Conservation (phyloP, 768 basidiomycete genomes). For the Suillus subalutaceus region DNA sequence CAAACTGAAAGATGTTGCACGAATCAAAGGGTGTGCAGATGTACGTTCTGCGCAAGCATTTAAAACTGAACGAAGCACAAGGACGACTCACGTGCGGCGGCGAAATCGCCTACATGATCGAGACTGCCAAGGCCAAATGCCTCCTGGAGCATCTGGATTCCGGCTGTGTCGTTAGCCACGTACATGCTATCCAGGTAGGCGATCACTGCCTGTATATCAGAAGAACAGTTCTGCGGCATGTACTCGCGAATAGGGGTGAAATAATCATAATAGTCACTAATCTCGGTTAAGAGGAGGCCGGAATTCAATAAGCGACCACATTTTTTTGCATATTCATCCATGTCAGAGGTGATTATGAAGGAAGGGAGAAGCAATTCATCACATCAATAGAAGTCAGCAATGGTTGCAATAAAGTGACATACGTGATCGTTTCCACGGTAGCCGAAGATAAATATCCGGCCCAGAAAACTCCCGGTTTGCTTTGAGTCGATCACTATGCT, state of each 20-base stretch:
- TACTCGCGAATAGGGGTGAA: constrained; percentile 69
- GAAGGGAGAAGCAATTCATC: background rate
- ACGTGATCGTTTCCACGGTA: constrained; percentile 49
- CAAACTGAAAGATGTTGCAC: background rate
- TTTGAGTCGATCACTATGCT: constrained; percentile 15
- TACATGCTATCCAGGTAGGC: constrained; percentile 63
- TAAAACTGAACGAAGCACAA: background rate
- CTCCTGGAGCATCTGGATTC: constrained; percentile 57
- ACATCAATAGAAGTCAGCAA: background rate
- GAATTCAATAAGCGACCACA: background rate
- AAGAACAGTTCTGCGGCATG: constrained; percentile 76
- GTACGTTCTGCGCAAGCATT: background rate
- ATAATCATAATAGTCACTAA: constrained; percentile 38
- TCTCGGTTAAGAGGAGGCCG: background rate
- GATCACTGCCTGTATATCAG: constrained; percentile 68
- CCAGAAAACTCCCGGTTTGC: constrained; percentile 43
- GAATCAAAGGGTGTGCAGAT: background rate
- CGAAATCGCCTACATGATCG: constrained; percentile 67
- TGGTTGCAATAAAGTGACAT: constrained; percentile 40
- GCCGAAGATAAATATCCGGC: constrained; percentile 50
- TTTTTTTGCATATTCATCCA: background rate
- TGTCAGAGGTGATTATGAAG: background rate
- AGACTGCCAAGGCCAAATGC: constrained; percentile 59
- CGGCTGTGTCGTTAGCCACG: constrained; percentile 40
- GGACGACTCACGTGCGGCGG: constrained; percentile 49